Evolutionary conservation across 768 basidiomycete genomes (phyloP).

Genomic region (Boletus bicolor): DNA sequence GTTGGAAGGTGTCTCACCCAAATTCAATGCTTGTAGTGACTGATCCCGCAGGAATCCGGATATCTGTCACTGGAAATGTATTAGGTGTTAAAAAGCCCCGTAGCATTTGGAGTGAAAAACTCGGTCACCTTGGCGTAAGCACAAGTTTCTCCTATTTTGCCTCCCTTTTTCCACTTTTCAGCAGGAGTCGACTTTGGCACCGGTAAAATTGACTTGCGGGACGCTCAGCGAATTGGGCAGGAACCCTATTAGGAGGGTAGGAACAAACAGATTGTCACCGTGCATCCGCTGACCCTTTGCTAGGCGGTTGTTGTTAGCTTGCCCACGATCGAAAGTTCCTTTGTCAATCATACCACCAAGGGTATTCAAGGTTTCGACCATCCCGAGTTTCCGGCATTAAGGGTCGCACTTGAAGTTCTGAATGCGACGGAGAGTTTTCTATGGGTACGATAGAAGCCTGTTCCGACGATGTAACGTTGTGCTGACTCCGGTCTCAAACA

Average conservation of each 20-base stretch:
- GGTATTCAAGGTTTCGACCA: constrained; percentile 78
- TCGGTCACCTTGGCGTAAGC: constrained; percentile 58
- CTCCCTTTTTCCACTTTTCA: constrained; percentile 1
- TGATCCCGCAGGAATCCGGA: constrained; percentile 76
- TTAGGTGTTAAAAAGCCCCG: constrained; percentile 66
- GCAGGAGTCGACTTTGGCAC: constrained; percentile 54
- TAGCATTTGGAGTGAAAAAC: constrained; percentile 70
- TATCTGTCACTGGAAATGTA: constrained; percentile 90
- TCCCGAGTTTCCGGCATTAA: constrained; percentile 79
- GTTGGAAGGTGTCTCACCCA: background rate
- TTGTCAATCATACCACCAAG: constrained; percentile 72
- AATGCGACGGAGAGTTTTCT: constrained; percentile 94
- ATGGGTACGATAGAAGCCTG: constrained; percentile 56
- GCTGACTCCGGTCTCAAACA: constrained; percentile 30
- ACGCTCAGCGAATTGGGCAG: constrained; percentile 75
- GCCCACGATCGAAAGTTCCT: constrained; percentile 93
- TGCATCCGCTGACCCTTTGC: constrained; percentile 1
- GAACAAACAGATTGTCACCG: background rate
- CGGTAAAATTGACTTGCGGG: constrained; percentile 62
- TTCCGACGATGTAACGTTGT: background rate
- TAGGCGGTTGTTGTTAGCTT: constrained; percentile 85
- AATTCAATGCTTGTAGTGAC: constrained; percentile 52
- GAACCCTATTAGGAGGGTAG: constrained; percentile 68
- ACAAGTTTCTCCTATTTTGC: constrained; percentile 16
- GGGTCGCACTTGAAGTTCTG: constrained; percentile 80